Evolutionary conservation across 1,139 yeast genomes (phyloP).

Genomic region (Scheffersomyces illinoinensis): DNA sequence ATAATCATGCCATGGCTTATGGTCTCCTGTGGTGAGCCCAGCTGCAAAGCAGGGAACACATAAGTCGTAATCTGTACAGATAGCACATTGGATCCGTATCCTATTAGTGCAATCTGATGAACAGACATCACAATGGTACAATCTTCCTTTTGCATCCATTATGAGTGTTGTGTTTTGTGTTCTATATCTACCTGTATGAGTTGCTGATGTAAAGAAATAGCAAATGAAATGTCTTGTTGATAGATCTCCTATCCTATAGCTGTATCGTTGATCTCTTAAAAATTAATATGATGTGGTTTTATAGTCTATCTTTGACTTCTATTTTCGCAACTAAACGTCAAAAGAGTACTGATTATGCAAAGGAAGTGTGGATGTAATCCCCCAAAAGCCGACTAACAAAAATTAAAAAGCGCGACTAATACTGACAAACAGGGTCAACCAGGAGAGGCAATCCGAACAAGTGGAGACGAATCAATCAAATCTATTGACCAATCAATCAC

Average conservation of each 20-base stretch:
- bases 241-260: too few species aligned
- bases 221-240: background rate
- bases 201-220: background rate
- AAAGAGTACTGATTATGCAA: background rate
- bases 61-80: slow-evolving; percentile 87
- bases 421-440: background rate
- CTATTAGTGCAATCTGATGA: slow-evolving; percentile 92
- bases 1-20: slow-evolving; percentile 93
- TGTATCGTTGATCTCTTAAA: too few species aligned
- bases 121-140: slow-evolving; percentile 93
- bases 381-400: background rate
- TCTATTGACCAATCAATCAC: slow-evolving; percentile 1
- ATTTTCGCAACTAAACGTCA: background rate
- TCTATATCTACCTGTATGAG: background rate
- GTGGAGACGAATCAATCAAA: background rate
- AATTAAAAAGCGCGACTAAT: background rate
- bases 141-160: slow-evolving; percentile 33
- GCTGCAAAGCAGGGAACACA: slow-evolving; percentile 96
- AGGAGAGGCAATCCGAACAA: background rate
- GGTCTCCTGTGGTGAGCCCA: slow-evolving; percentile 79
- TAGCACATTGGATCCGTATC: slow-evolving; percentile 88
- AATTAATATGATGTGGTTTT: background rate
- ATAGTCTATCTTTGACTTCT: background rate
- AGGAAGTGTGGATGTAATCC: background rate
- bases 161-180: background rate